Conservation (phyloP, 768 basidiomycete species). For the Trametes sanguinea region DNA sequence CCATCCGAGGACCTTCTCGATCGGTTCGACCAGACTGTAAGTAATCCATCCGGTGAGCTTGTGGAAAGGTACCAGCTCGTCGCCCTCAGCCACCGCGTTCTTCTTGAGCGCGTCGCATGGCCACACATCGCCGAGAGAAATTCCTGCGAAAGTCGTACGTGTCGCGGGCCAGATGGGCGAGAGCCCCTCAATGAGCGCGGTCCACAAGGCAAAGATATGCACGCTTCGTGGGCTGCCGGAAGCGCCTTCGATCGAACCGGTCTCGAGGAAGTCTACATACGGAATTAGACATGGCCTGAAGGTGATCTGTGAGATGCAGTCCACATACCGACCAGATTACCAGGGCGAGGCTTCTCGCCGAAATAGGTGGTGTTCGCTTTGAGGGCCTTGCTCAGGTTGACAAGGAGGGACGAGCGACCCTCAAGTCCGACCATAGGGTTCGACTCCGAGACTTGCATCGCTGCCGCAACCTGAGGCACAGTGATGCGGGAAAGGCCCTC, state of each 20-base stretch:
- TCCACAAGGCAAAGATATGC: constrained; percentile 79
- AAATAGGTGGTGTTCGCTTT: constrained; percentile 67
- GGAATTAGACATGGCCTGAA: not conserved
- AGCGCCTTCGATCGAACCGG: constrained; percentile 47
- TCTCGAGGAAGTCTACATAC: constrained; percentile 68
- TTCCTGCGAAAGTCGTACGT: constrained; percentile 63
- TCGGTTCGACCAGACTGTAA: constrained; percentile 83
- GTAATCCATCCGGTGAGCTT: constrained; percentile 95
- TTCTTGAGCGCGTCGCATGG: constrained; percentile 60
- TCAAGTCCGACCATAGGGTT: constrained; percentile 93
- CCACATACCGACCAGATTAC: constrained; percentile 73
- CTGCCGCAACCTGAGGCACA: constrained; percentile 54
- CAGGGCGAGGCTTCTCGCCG: constrained; percentile 72
- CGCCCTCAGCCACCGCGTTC: constrained; percentile 44
- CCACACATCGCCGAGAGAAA: constrained; percentile 93
- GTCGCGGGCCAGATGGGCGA: constrained; percentile 87
- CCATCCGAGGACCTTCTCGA: constrained; percentile 80
- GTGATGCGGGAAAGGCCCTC: constrained; percentile 69
- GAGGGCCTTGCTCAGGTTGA: constrained; percentile 73
- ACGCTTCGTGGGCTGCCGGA: constrained; percentile 44
- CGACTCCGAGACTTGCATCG: constrained; percentile 74
- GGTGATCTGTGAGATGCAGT: not conserved
- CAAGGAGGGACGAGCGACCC: constrained; percentile 78
- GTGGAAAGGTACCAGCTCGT: constrained; percentile 89
- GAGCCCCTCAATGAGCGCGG: constrained; percentile 77